Percentiles rank a stretch among this genome's conserved stretches.
phyloP scores from a whole-genome alignment of 495 filamentous ascomycete genomes.

The Extremus antarcticus region DNA sequence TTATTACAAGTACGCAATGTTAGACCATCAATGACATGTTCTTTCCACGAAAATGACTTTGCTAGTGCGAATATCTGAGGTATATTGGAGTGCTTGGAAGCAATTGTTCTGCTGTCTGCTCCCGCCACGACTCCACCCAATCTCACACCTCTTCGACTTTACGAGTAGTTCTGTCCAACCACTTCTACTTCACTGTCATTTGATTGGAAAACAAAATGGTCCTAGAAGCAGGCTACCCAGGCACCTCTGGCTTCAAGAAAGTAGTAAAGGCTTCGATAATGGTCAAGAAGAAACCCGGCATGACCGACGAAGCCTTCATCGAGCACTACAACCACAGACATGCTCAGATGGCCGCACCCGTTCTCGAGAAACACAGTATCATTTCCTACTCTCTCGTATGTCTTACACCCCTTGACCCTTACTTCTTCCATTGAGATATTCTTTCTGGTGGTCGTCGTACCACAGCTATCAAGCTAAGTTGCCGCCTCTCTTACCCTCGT shows the following conservation, averaged over 20 bases:
- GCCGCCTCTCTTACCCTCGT: background rate
- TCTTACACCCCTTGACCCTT: background rate
- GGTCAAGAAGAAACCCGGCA: conserved; percentile 34
- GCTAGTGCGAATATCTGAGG: too few relatives aligned
- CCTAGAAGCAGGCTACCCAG: conserved; percentile 33
- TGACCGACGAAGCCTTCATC: conserved; percentile 32
- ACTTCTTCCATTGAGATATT: background rate
- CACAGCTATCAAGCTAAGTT: background rate
- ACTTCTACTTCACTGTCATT: too few relatives aligned
- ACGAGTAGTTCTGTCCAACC: too few relatives aligned
- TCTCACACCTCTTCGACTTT: too few relatives aligned
- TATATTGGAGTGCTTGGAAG: too few relatives aligned
- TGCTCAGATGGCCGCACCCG: conserved; percentile 31
- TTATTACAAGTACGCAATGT: background rate
- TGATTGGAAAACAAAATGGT: too few relatives aligned
- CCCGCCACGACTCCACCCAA: too few relatives aligned
- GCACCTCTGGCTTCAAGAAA: conserved; percentile 32
- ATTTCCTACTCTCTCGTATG: conserved; percentile 34
- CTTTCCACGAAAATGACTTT: too few relatives aligned
- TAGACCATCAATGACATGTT: too few relatives aligned
- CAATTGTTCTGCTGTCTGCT: too few relatives aligned
- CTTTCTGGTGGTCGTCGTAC: background rate
- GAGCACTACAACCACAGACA: conserved; percentile 34
- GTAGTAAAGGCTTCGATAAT: conserved; percentile 34
- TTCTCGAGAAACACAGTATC: conserved; percentile 29